Evolutionary conservation across 2,329 filamentous ascomycete species (phyloP).

Genomic region (Phialophora expanda): DNA sequence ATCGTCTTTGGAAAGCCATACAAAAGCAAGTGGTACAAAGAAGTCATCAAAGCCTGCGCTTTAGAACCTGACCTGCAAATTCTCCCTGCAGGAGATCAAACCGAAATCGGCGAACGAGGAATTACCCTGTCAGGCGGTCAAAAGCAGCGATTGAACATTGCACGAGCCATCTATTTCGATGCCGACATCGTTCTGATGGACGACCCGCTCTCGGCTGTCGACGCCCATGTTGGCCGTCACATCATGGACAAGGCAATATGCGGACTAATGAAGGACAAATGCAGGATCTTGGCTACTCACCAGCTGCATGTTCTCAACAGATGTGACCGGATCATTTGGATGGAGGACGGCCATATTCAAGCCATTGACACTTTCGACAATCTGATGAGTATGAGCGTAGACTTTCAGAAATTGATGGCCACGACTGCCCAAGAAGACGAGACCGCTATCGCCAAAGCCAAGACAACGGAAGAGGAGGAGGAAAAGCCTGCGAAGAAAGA

Average conservation of each 20-base stretch:
- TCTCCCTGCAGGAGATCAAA: slow-evolving; percentile 85
- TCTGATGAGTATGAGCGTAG: slow-evolving; percentile 76
- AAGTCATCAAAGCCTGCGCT: slow-evolving; percentile 86
- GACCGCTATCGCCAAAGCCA: slow-evolving; percentile 50
- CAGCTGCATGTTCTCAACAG: slow-evolving; percentile 90
- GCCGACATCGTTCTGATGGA: slow-evolving; percentile 68
- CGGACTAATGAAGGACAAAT: slow-evolving; percentile 85
- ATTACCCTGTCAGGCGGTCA: slow-evolving; percentile 96
- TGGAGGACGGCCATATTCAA: slow-evolving; percentile 83
- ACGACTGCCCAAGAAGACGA: slow-evolving; percentile 73
- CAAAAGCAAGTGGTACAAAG: slow-evolving; percentile 77
- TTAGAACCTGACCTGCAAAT: slow-evolving; percentile 86
- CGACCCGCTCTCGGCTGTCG: slow-evolving; percentile 63
- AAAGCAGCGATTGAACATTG: slow-evolving; percentile 94
- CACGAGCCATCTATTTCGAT: slow-evolving; percentile 72
- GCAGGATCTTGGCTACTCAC: slow-evolving; percentile 89
- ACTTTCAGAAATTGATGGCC: slow-evolving; percentile 81
- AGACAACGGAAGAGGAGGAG: slow-evolving; percentile 56
- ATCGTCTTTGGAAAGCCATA: slow-evolving; percentile 85
- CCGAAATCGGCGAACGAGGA: slow-evolving; percentile 92
- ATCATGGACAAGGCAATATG: slow-evolving; percentile 95
- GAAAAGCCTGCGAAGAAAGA: slow-evolving; percentile 54
- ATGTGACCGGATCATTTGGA: slow-evolving; percentile 91
- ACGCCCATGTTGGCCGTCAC: slow-evolving; percentile 65
- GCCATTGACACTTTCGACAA: slow-evolving; percentile 89